Evolutionary conservation across 1,139 yeast species (phyloP).

Genomic region (Pichia sp.): DNA sequence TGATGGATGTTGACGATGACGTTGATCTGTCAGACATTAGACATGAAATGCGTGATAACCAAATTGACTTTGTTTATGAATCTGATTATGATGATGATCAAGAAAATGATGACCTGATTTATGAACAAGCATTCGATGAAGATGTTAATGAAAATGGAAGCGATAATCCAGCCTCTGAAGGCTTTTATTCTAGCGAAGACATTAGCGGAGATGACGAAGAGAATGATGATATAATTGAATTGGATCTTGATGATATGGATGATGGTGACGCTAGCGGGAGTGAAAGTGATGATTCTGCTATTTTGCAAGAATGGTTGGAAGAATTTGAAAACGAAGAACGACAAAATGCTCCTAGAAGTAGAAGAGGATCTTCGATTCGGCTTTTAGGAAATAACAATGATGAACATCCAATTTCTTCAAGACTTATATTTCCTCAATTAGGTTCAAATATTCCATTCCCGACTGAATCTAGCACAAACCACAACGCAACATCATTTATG

Average conservation of each 20-base stretch:
- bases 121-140: constrained; percentile 19
- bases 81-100: constrained; percentile 1
- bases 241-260: constrained; percentile 25
- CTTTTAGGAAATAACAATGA: not conserved
- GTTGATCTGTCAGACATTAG: not conserved
- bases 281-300: constrained; percentile 17
- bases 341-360: constrained; percentile 23
- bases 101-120: constrained; percentile 16
- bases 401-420: constrained; percentile 1
- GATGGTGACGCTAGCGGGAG: constrained; percentile 14
- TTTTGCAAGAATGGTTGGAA: constrained; percentile 22
- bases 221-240: constrained; percentile 34
- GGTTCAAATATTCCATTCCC: constrained; percentile 12
- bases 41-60: constrained; percentile 4
- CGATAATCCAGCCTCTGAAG: constrained; percentile 16
- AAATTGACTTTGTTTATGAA: constrained; percentile 13
- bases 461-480: constrained; percentile 2
- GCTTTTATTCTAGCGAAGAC: constrained; percentile 19
- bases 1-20: constrained; percentile 25
- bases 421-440: constrained; percentile 3
- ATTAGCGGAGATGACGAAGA: constrained; percentile 47
- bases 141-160: constrained; percentile 11
- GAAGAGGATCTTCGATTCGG: constrained; percentile 6
- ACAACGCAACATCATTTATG: constrained; percentile 5
- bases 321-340: constrained; percentile 14